Evolutionary conservation across 129 eudicot genomes (phyloP), one percentile per base, ranked within the genome.

Genomic region (Flaveria trinervia): DNA sequence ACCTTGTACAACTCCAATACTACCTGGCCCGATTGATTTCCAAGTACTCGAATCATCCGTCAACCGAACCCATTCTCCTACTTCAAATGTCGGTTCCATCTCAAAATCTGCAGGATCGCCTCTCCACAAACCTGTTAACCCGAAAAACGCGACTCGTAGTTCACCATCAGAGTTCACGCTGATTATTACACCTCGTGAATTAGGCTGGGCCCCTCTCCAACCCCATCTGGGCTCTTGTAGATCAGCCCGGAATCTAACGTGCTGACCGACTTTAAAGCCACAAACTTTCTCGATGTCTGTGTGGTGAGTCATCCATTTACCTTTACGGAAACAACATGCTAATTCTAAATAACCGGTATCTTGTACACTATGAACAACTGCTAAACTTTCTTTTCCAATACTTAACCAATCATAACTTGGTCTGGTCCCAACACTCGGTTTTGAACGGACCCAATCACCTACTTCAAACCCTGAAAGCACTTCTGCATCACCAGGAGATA

Each of bases 361-460:
- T 82, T 86, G 97, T 65, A 94, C 85, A 68, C 99, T 87, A 54
- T 94, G 97, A 41, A 94, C 97, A 23, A 94, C 86, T 48, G 99
- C 99, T 71, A 94, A 78, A 79, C 96, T 78, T 75, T 94, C 99
- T 79, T 88, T 94, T 11, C 93, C 99, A n/a, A 91, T 86, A 51
- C 86, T 91, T 66, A 77, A 82, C 99, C 99, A 91, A 71, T 94
- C 99, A 70, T 94, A 94, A 85, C 97, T 91, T 15, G 99, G 96
- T 83, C 99, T 81, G 15, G 93, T 83, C 26, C 99, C 97, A 51
- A 91, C 71, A 79, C 76, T 94, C 9, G 96, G 99, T 72, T 87
- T 94, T 43, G 97, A 89, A 17, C 94, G 99, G 11, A 94, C 99
- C 99, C 99, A 94, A 67, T 94, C 99, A 74, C 99, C 99, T 7